These are phyloP conservation scores for Aureococcus anophagefferens DNA, from an alignment of 108 stramenopile species.

Conservation along the genomic window DNA sequence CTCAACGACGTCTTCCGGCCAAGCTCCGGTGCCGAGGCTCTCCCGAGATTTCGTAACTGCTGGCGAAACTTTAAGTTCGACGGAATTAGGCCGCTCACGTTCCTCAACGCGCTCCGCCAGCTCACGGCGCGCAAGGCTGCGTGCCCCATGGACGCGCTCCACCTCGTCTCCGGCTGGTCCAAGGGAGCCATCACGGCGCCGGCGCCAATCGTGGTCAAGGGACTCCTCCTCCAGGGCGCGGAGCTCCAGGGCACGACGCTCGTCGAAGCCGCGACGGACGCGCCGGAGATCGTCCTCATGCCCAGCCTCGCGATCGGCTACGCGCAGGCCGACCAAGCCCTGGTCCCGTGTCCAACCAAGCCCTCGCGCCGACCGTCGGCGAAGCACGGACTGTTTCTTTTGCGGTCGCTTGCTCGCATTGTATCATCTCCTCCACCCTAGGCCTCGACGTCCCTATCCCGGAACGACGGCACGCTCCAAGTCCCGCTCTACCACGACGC, in stretches of 20 bases:
- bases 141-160: constrained; percentile 40
- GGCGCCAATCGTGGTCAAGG: constrained; percentile 31
- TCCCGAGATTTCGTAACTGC: too few relatives aligned
- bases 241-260: constrained; percentile 31
- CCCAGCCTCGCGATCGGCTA: constrained; percentile 40
- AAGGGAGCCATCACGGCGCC: constrained; percentile 16
- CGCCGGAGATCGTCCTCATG: constrained; percentile 35
- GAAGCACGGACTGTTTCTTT: too few relatives aligned
- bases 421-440: too few relatives aligned
- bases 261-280: constrained; percentile 33
- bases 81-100: constrained; percentile 45
- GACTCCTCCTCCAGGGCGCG: constrained; percentile 47
- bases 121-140: constrained; percentile 35
- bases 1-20: constrained; percentile 43
- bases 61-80: too few relatives aligned
- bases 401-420: too few relatives aligned
- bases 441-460: too few relatives aligned
- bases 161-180: constrained; percentile 33
- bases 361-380: too few relatives aligned
- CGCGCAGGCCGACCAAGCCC: constrained; percentile 26
- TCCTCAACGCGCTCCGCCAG: constrained; percentile 49
- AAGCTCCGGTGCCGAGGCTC: too few relatives aligned
- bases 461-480: not conserved
- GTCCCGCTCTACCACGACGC: not conserved
- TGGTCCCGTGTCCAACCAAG: too few relatives aligned